Conservation (phyloP, 257 asterid species). For the Solanum medicagineum region DNA sequence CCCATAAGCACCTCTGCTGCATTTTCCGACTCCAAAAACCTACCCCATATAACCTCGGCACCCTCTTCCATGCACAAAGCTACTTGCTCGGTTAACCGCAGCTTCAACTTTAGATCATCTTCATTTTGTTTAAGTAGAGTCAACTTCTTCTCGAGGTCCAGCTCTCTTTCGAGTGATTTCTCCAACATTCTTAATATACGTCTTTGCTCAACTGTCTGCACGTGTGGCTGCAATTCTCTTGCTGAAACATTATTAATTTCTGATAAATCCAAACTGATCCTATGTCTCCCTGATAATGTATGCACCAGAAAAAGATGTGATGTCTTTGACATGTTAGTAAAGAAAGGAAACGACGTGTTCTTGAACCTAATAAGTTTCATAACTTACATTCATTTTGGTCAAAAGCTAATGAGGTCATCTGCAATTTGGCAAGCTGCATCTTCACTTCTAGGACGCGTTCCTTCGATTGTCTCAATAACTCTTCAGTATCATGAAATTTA, state of each 20-base stretch:
- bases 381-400: conserved; percentile 55
- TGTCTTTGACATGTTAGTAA: background rate
- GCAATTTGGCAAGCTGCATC: conserved; percentile 71
- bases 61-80: conserved; percentile 83
- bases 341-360: background rate
- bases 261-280: conserved; percentile 23
- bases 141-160: conserved; percentile 69
- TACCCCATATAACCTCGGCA: conserved; percentile 77
- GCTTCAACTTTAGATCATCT: conserved; percentile 58
- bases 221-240: conserved; percentile 30
- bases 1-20: conserved; percentile 64
- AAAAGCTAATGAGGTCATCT: conserved; percentile 55
- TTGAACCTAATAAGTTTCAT: background rate
- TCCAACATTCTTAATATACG: conserved; percentile 66
- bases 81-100: conserved; percentile 53
- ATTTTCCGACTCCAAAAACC: conserved; percentile 80
- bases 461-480: conserved; percentile 35
- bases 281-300: conserved; percentile 32
- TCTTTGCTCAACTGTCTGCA: conserved; percentile 33
- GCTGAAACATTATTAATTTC: conserved; percentile 17
- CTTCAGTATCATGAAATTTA: conserved; percentile 52
- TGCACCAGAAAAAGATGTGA: background rate
- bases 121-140: conserved; percentile 52
- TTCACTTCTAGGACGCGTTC: conserved; percentile 60
- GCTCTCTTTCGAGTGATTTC: conserved; percentile 57